Evolutionary conservation across 495 filamentous ascomycete genomes (phyloP), one percentile per base, ranked within the genome.

Genomic region (Talaromyces borbonicus): DNA sequence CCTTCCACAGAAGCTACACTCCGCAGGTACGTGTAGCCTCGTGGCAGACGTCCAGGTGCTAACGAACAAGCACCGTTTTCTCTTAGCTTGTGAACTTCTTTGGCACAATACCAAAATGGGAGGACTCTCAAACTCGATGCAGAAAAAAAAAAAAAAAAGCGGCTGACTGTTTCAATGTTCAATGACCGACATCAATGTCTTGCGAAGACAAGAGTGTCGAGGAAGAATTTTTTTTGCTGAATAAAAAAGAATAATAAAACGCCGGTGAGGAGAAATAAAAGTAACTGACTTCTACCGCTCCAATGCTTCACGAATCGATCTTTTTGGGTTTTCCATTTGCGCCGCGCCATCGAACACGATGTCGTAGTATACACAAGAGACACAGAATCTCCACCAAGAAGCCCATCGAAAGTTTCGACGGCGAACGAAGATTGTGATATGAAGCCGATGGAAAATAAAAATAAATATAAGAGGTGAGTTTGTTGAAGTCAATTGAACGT

Each of bases 341-440:
- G 47, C 27, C 47, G 36, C 29, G 24, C 26, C 37, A 20, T 30
- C 38, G 29, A 40, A 38, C 42, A 23, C 32, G 36, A 49, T 42
- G 38, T 41, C 27, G 47, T 49, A 49, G 39, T 49, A 33, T 49
- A 49, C 47, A 49, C 25, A 47, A 48, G n/a, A n/a, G 47, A 49
- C 38, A 41, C 25, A 14, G 9, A 11, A 29, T 49, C 33, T 43
- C 37, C 37, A n/a, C n/a, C n/a, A n/a, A n/a, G n/a, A n/a, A n/a
- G n/a, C n/a, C n/a, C n/a, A n/a, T n/a, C n/a, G n/a, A 36, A 41
- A 36, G 29, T 18, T 22, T 19, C 33, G n/a, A 31, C 15, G 30
- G 4, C 19, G 43, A 46, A 26, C n/a, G 36, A 12, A 32, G 29
- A 46, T 29, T 29, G 42, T 31, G 15, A 22, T 20, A 44, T 8